Evolutionary conservation across 306 rosid genomes (phyloP).

Genomic region (Vigna hirtella): DNA sequence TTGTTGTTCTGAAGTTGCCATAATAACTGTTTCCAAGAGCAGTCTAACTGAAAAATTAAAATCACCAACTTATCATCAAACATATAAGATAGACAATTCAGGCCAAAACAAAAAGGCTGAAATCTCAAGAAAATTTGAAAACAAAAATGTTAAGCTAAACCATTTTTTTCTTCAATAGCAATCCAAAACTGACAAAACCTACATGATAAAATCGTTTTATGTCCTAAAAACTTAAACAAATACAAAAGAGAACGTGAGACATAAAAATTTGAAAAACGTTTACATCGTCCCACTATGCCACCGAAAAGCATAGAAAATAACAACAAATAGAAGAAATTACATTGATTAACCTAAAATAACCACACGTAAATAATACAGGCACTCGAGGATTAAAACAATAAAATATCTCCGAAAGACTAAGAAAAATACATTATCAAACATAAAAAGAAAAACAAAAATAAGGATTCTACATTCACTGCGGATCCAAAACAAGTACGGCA

Average conservation of each 20-base stretch:
- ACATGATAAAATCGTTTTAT: background rate
- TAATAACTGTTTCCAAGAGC: constrained; percentile 44
- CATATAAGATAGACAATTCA: background rate
- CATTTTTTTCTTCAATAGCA: background rate
- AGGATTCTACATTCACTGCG: background rate
- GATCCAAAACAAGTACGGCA: constrained; percentile 19
- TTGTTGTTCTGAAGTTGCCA: constrained; percentile 74
- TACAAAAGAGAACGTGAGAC: background rate
- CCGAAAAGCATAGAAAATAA: background rate
- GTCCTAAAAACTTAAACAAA: background rate
- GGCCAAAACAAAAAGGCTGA: background rate
- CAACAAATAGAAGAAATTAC: background rate
- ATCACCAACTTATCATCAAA: background rate
- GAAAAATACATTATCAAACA: background rate
- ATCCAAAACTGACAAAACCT: background rate
- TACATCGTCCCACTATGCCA: background rate
- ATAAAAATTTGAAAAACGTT: background rate
- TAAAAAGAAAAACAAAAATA: background rate
- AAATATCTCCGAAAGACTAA: background rate
- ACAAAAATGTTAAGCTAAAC: background rate
- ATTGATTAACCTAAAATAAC: background rate
- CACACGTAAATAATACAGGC: too few relatives aligned
- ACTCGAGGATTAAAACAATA: background rate
- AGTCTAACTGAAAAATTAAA: constrained; percentile 26
- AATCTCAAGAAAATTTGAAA: background rate